A percentile compares a stretch with the other conserved stretches of the same genome.
phyloP scores from a whole-genome alignment of 2,329 filamentous ascomycete genomes.

The Trichocomaceae sp. region DNA sequence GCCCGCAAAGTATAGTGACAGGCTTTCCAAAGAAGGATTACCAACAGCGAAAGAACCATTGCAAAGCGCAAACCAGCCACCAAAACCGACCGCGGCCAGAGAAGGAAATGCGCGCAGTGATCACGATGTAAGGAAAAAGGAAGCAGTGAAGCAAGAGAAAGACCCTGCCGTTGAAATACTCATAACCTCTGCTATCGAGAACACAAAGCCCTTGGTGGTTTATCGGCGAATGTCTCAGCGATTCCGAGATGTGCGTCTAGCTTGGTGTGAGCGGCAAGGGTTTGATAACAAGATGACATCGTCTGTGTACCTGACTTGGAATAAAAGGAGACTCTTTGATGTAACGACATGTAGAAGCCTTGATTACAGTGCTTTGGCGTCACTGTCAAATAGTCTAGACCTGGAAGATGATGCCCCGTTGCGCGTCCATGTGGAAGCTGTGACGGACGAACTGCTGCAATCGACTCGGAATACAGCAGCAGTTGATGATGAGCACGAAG shows the following conservation, averaged over 20 bases:
- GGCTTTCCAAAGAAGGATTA: background rate
- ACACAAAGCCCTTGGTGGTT: conserved; percentile 55
- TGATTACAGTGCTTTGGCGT: conserved; percentile 48
- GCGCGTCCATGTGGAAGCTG: conserved; percentile 68
- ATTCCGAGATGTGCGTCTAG: conserved; percentile 59
- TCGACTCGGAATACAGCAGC: conserved; percentile 13
- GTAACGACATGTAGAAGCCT: conserved; percentile 66
- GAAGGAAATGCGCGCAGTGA: background rate
- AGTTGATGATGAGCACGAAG: conserved; percentile 12
- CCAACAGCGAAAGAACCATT: background rate
- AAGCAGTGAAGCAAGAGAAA: background rate
- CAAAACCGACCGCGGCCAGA: background rate
- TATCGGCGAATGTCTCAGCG: conserved; percentile 61
- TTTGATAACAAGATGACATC: conserved; percentile 46
- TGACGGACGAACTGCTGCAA: conserved; percentile 58
- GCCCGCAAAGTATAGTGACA: background rate
- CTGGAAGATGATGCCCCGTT: conserved; percentile 31
- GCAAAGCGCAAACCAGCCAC: background rate
- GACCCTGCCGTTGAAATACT: conserved; percentile 51
- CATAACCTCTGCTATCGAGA: conserved; percentile 60
- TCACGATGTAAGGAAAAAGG: background rate
- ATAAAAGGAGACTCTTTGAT: conserved; percentile 63
- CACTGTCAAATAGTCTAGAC: conserved; percentile 16
- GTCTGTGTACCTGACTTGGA: conserved; percentile 72
- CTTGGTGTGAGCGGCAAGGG: conserved; percentile 62